Base-by-base conservation (phyloP, 805 yeast species). In the Yamadazyma phyllophila region DNA sequence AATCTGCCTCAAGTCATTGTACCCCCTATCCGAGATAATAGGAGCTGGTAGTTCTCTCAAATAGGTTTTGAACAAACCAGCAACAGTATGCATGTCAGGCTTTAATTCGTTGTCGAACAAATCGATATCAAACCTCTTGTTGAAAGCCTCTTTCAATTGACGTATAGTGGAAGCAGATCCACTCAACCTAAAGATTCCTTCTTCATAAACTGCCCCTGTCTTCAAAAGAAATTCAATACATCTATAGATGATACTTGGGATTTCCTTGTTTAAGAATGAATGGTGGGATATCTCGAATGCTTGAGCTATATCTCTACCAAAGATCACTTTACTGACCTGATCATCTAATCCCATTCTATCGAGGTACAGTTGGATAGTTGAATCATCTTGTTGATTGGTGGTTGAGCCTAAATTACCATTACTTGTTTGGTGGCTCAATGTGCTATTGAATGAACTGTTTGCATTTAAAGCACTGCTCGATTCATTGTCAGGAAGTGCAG, bases 131-230 rank as follows among this genome's bases (percentile, higher is more conserved):
- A 77, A 76, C 4, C 76, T 72, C 10, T 61, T 71, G 59, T 90
- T 88, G 68, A 86, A 92, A 39, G 67, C 72, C 39, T 80, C 87
- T 56, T 83, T 87, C 47, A 88, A 73, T 34, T 73, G 78, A 51
- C 83, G 80, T 33, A 88, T 88, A 43, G 84, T 75, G 1, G 89
- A 77, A 45, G 90, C 85, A 31, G 96, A 88, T 3, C 98, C 98
- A 64, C 91, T 88, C 46, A 90, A 69, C 50, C 99, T 74, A 69
- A 94, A 94, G 2, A 92, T 79, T 9, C 99, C 99, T 58, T 90
- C 96, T 62, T 88, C 94, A 50, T 78, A 78, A n/a, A 83, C 71
- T 0, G 96, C 96, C 16, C 83, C 81, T 20, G 82, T 77, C 32
- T 71, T 74, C 41, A 76, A 74, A 41, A 92, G 70, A 53, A 76